phyloP scores from a whole-genome alignment of 2,329 filamentous ascomycete genomes.

The Neurospora crassa region DNA sequence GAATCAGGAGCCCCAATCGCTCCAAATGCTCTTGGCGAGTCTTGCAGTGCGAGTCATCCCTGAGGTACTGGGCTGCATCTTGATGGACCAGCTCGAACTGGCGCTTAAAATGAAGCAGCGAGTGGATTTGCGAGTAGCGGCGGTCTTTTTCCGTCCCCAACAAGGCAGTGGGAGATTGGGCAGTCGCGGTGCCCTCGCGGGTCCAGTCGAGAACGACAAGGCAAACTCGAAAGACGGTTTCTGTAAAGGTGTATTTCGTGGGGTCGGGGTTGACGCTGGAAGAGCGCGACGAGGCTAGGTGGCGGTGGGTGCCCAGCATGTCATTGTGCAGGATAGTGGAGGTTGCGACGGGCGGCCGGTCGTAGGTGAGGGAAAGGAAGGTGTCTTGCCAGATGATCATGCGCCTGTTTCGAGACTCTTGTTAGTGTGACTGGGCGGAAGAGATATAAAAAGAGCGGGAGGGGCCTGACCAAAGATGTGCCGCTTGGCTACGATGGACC shows the following conservation, averaged over 20 bases:
- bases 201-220: not conserved
- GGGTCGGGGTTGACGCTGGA: not conserved
- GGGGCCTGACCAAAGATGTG: not conserved
- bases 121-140: not conserved
- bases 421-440: not conserved
- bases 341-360: not conserved
- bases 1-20: not conserved
- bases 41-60: not conserved
- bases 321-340: not conserved
- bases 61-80: not conserved
- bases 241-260: not conserved
- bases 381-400: conserved; percentile 1
- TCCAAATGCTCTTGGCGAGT: not conserved
- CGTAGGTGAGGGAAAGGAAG: conserved; percentile 1
- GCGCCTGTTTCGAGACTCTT: not conserved
- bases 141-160: not conserved
- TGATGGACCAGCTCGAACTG: not conserved
- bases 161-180: not conserved
- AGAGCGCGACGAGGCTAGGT: not conserved
- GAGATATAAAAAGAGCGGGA: not conserved
- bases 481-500: not conserved
- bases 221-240: not conserved
- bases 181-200: not conserved
- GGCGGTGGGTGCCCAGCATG: not conserved
- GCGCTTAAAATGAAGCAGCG: not conserved